phyloP scores from a whole-genome alignment of 305 asterid species.

The Plantago lanceolata region DNA sequence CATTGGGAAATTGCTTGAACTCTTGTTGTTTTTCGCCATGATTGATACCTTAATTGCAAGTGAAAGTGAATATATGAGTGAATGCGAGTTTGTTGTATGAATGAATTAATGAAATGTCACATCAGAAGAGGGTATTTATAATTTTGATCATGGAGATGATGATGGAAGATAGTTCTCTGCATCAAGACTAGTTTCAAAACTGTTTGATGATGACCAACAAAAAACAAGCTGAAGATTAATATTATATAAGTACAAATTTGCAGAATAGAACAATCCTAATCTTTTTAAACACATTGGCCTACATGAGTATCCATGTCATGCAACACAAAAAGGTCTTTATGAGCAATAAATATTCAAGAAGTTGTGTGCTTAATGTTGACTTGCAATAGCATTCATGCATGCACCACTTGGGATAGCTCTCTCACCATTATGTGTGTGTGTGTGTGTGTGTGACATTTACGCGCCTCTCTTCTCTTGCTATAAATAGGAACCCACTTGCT shows the following conservation, averaged over 20 bases:
- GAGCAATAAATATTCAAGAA: background rate
- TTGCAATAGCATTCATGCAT: background rate
- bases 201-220: background rate
- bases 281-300: background rate
- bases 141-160: background rate
- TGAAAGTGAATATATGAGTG: background rate
- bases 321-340: background rate
- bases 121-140: conserved; percentile 19
- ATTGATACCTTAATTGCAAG: background rate
- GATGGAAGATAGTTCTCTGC: background rate
- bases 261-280: background rate
- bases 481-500: background rate
- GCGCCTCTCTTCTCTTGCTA: background rate
- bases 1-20: conserved; percentile 28
- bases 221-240: background rate
- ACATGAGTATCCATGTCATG: background rate
- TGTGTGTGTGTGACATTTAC: background rate
- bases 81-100: background rate
- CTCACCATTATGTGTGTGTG: background rate
- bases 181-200: conserved; percentile 5
- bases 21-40: conserved; percentile 22
- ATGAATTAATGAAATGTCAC: background rate
- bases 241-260: too few relatives aligned
- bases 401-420: background rate
- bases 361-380: conserved; percentile 4